These are phyloP conservation scores for Dillenia turbinata DNA, from an alignment of 164 flowering plant genomes.

Conservation along the genomic window DNA sequence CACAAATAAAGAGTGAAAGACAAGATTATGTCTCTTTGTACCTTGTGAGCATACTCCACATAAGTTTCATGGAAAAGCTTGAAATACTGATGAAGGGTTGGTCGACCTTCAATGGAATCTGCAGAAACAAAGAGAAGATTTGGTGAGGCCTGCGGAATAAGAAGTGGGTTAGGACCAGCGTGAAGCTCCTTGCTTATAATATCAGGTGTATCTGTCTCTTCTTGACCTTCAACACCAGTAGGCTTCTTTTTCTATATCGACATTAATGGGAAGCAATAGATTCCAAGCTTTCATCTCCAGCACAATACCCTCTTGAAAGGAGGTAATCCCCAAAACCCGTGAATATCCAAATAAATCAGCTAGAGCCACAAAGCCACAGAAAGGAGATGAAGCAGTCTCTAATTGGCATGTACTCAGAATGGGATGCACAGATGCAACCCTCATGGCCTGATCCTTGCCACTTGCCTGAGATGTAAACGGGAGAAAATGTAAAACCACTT, in stretches of 20 bases:
- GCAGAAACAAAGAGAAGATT: constrained; percentile 63
- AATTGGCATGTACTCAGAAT: constrained; percentile 63
- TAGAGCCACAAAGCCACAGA: constrained; percentile 65
- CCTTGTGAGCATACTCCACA: constrained; percentile 98
- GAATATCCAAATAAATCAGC: constrained; percentile 83
- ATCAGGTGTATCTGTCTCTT: constrained; percentile 37
- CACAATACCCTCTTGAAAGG: constrained; percentile 62
- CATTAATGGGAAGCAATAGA: constrained; percentile 36
- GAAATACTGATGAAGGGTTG: constrained; percentile 80
- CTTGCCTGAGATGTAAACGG: constrained; percentile 75
- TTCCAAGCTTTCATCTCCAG: constrained; percentile 75
- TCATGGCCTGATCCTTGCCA: constrained; percentile 54
- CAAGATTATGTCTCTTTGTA: constrained; percentile 10
- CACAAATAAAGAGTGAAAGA: too few relatives aligned
- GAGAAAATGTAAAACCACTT: constrained; percentile 78
- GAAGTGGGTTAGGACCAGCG: constrained; percentile 62
- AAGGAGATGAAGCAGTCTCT: constrained; percentile 36
- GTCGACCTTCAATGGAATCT: constrained; percentile 93
- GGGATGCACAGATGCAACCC: constrained; percentile 72
- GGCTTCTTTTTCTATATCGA: constrained; percentile 35
- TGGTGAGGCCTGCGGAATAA: constrained; percentile 57
- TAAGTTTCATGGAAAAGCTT: constrained; percentile 91
- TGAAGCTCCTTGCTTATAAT: constrained; percentile 91
- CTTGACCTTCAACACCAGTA: constrained; percentile 19
- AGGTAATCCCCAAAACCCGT: constrained; percentile 77